A percentile compares a stretch with the other conserved stretches of the same genome.
These are phyloP conservation scores for Kodamaea jinghongensis DNA, from an alignment of 805 yeast genomes.

Conservation along the genomic window DNA sequence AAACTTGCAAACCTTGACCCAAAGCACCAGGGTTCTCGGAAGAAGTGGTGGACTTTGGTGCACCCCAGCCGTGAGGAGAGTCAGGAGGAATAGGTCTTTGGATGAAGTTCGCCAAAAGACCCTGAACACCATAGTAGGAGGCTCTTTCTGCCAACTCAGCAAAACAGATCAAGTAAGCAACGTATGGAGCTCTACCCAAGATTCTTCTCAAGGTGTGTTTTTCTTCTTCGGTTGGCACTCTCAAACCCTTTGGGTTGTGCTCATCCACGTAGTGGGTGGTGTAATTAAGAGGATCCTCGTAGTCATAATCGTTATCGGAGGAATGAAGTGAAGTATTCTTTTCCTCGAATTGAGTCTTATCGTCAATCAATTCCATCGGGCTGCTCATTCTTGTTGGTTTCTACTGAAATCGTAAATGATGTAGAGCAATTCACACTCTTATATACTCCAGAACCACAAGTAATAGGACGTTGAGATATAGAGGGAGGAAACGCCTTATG, in stretches of 20 bases:
- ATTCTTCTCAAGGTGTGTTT: conserved; percentile 27
- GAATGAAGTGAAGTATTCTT: conserved; percentile 2
- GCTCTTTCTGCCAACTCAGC: conserved; percentile 55
- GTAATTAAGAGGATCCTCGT: conserved; percentile 17
- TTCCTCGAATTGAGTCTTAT: conserved; percentile 4
- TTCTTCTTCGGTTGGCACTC: conserved; percentile 32
- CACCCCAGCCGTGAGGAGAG: conserved; percentile 46
- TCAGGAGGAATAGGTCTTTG: conserved; percentile 52
- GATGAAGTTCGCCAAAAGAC: conserved; percentile 46
- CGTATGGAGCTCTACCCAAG: conserved; percentile 47
- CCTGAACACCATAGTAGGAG: conserved; percentile 48
- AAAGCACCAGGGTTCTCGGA: conserved; percentile 50
- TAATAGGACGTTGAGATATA: too few species aligned
- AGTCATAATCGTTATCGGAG: conserved; percentile 12
- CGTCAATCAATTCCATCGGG: conserved; percentile 5
- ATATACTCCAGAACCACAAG: too few species aligned
- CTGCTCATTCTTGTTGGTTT: not conserved
- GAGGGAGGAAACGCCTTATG: too few species aligned
- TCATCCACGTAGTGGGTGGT: conserved; percentile 27
- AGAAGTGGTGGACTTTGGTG: conserved; percentile 25
- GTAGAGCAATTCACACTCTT: too few species aligned
- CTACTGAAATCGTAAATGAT: too few species aligned
- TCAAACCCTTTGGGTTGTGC: conserved; percentile 36
- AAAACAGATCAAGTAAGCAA: conserved; percentile 47
- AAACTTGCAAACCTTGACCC: conserved; percentile 42